Evolutionary conservation across 1,139 yeast genomes (phyloP).

Genomic region (Hemisphaericaspora subhashii): DNA sequence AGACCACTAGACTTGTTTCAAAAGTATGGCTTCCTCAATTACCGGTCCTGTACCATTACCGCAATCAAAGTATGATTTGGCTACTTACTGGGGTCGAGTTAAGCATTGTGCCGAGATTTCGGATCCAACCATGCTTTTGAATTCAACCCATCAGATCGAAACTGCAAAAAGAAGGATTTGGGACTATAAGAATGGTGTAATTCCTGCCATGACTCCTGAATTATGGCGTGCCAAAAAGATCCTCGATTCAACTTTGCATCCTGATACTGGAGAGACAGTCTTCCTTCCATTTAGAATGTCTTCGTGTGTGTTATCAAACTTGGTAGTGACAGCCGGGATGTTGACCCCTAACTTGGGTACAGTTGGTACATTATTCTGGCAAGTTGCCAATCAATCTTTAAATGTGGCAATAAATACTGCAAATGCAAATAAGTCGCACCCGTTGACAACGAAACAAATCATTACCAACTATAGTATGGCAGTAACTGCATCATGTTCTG

Average conservation of each 20-base stretch:
- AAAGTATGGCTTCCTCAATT: constrained; percentile 78
- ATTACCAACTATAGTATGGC: constrained; percentile 80
- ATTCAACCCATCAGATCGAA: constrained; percentile 62
- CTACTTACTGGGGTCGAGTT: constrained; percentile 90
- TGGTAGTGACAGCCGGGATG: constrained; percentile 97
- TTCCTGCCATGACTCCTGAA: constrained; percentile 67
- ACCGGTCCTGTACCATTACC: constrained; percentile 82
- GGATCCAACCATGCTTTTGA: constrained; percentile 87
- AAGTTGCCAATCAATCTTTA: constrained; percentile 91
- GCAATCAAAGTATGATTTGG: constrained; percentile 71
- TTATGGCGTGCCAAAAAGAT: constrained; percentile 88
- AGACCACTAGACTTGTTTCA: too few relatives aligned
- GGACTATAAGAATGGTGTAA: constrained; percentile 70
- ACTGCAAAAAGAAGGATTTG: constrained; percentile 65
- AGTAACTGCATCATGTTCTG: constrained; percentile 91
- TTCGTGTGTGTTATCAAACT: constrained; percentile 85
- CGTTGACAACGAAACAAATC: constrained; percentile 75
- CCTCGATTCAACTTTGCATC: constrained; percentile 86
- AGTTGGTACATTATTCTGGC: constrained; percentile 94
- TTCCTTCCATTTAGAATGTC: constrained; percentile 95
- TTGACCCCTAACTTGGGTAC: constrained; percentile 90
- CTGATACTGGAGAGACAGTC: constrained; percentile 94
- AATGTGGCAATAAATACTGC: constrained; percentile 97
- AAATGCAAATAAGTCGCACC: constrained; percentile 93
- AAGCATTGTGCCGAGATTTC: constrained; percentile 90